Base-by-base conservation (phyloP, 169 alveolate genomes). In the Cryptosporidium ubiquitum region DNA sequence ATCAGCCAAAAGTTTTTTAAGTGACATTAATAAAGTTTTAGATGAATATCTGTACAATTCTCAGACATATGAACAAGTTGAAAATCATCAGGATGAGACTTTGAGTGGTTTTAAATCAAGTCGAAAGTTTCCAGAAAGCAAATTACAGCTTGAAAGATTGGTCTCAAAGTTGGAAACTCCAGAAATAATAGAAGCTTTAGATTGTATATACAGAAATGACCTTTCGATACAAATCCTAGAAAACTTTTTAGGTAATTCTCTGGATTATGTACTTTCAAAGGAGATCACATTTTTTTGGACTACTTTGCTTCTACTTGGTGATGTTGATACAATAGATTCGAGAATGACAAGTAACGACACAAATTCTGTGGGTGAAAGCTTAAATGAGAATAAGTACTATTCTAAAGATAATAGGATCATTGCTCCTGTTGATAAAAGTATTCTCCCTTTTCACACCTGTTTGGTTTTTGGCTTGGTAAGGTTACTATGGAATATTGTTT, bases 221-320 rank as follows among this genome's bases (percentile, higher is more conserved):
- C 44, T 79, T 40, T 37, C 55, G 40, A 64, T 64, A 40, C 68
- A 39, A 20, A 0, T 58, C 20, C 26, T 79, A 47, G 75, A 79
- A 10, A 58, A 14, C 29, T 79, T 61, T 49, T 64, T 79, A 31
- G 68, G 58, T 20, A 2, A 39, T 40, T 40, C 74, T n/a, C 5
- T 79, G 35, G 75, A 61, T 4, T 23, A 64, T 7, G 31, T 42
- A 9, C 37, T 79, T 40, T 42, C 40, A 16, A 23, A 40, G 20
- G 89, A 79, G 47, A 44, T 79, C 35, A 26, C 73, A 14, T 79
- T 61, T 37, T 61, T 79, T 61, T 79, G 79, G 75, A 79, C 47
- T 12, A 60, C 58, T 42, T 29, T 69, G 39, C 44, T 58, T 61
- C 29, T 39, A 44, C 20, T 64, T 64, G 23, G 39, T 0, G 29